Base-by-base conservation (phyloP, 352 stramenopile genomes). In the Phytophthora meadii region DNA sequence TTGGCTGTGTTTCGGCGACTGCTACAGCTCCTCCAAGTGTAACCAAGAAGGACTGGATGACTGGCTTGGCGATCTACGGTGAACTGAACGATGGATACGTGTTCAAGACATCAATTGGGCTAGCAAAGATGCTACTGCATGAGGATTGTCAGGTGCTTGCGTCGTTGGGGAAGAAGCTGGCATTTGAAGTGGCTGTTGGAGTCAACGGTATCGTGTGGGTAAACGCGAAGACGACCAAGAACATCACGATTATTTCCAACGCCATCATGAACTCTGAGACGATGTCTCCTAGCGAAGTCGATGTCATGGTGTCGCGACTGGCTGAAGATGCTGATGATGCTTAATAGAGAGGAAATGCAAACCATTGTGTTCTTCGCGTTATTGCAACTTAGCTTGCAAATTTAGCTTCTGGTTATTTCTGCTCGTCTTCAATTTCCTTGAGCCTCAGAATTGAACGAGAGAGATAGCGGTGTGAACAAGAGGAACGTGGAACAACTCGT, bases 31-130 rank as follows among this genome's bases (percentile, higher is more conserved):
- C 87, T 45, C 63, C 93, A 62, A 79, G 86, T 77, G 69, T 94
- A 70, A 76, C 84, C 53, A 89, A 97, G 79, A 99, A 99, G 70
- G 97, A 99, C 77, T 99, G 97, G 97, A 98, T 99, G 93, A 99
- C 97, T 9, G 96, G 97, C 9, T 85, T 99, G 61, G 89, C 95
- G 19, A 94, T 98, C 17, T 99, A 99, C 68, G 97, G 97, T 12
- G 90, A 98, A 64, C 84, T 99, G 22, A 94, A 82, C 41, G 95
- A 95, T 50, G 97, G 97, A 19, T 98, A 92, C 28, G 86, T 97
- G n/a, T 90, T 95, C 55, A 90, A 91, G 58, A 89, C 86, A 14
- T 95, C 87, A 2, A 82, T 95, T 44, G 73, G 74, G 2, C 71
- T 95, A 28, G 88, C 88, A 9, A 93, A 92, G 63, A 76, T 75